Conservation (phyloP, 1,139 yeast genomes). For the Neolecta irregularis region DNA sequence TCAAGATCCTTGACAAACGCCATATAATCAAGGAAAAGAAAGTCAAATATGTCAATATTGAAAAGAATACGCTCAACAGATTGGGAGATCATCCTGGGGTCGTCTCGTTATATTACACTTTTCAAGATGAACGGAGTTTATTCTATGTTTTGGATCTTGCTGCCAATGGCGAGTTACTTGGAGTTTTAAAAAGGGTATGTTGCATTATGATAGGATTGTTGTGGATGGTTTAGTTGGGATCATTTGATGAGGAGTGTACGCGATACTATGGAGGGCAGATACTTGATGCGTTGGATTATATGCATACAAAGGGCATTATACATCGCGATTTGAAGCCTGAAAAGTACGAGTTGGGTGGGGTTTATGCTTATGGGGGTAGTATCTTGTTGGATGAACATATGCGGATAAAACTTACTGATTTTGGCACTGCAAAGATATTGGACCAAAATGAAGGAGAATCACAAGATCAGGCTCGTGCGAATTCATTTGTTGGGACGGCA, state of each 20-base stretch:
- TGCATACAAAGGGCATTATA: conserved; percentile 71
- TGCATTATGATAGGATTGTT: not conserved
- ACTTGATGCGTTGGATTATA: conserved; percentile 69
- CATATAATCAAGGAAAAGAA: conserved; percentile 92
- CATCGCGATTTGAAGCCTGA: conserved; percentile 96
- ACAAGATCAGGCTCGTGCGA: conserved; percentile 40
- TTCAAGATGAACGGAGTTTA: conserved; percentile 76
- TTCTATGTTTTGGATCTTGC: conserved; percentile 91
- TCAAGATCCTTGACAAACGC: conserved; percentile 78
- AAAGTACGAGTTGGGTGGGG: conserved; percentile 32
- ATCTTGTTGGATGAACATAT: conserved; percentile 57
- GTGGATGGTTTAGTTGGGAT: conserved; percentile 32
- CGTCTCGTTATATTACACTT: conserved; percentile 76
- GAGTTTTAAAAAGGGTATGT: conserved; percentile 46
- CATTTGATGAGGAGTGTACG: conserved; percentile 63
- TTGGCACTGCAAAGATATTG: conserved; percentile 87
- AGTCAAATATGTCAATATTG: conserved; percentile 90
- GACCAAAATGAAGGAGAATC: conserved; percentile 20
- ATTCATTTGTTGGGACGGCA: conserved; percentile 81
- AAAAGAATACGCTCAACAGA: conserved; percentile 78
- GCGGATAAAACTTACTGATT: conserved; percentile 86
- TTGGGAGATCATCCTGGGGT: conserved; percentile 79
- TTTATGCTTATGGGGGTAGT: conserved; percentile 6
- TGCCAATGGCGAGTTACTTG: conserved; percentile 75
- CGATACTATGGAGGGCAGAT: conserved; percentile 63